Evolutionary conservation across 495 filamentous ascomycete genomes (phyloP).

Genomic region (Tuber magnatum): DNA sequence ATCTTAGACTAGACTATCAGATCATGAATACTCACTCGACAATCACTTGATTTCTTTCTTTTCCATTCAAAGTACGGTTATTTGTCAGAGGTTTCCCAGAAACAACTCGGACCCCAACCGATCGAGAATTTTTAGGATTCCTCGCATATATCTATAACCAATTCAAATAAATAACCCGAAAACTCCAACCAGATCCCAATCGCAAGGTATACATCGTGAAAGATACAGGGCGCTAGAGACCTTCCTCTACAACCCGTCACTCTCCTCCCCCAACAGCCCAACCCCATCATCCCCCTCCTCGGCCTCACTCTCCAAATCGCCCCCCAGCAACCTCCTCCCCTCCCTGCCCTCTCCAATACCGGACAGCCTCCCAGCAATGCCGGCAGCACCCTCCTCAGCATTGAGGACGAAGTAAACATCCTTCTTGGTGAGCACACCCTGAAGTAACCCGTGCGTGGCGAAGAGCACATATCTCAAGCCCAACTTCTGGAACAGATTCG

Average conservation of each 20-base stretch:
- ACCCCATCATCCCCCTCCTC: slow-evolving; percentile 6
- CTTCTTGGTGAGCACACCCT: slow-evolving; percentile 91
- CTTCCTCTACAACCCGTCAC: background rate
- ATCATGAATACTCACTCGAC: background rate
- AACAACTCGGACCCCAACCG: background rate
- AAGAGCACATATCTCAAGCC: slow-evolving; percentile 88
- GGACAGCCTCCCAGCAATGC: slow-evolving; percentile 16
- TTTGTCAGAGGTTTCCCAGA: background rate
- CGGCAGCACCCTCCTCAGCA: slow-evolving; percentile 57
- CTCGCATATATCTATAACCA: background rate
- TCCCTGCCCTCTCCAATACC: slow-evolving; percentile 11
- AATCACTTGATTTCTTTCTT: background rate
- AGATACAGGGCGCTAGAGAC: background rate
- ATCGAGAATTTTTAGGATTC: background rate
- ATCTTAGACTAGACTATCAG: background rate
- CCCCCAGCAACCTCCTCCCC: slow-evolving; percentile 17
- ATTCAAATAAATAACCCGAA: background rate
- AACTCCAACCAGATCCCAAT: background rate
- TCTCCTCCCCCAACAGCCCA: background rate
- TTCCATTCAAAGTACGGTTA: background rate
- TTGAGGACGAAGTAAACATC: slow-evolving; percentile 94
- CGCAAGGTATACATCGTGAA: background rate
- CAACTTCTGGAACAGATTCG: slow-evolving; percentile 87
- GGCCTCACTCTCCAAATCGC: slow-evolving; percentile 14
- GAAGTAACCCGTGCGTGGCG: slow-evolving; percentile 67